Evolutionary conservation across 805 yeast species (phyloP), one percentile per base, ranked within the genome.

Genomic region (Pichia eremophila): DNA sequence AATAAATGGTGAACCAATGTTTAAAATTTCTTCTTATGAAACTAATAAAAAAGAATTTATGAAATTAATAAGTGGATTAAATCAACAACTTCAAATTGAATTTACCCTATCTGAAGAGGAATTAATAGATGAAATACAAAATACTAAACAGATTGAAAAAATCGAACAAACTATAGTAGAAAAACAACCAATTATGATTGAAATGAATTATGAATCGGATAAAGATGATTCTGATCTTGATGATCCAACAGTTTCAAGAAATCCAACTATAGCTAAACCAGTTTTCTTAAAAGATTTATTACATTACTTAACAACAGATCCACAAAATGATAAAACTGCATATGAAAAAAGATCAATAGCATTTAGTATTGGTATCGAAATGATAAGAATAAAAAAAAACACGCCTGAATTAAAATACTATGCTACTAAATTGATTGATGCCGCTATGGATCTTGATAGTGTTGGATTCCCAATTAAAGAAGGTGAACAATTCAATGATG

Each of bases 251-350:
- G 49, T 73, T 4, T 64, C 65, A 1, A 56, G 64, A 14, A 58
- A 60, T 8, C 60, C 62, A 2, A 65, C 60, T 6, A 67, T 77
- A 0, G 58, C 71, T 0, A 62, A 67, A 2, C 89, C 88, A 0
- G 71, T 86, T 2, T 91, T 87, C 56, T 64, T 91, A 38, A 81
- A 84, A 53, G 95, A 88, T 51, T 65, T 90, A 19, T 57, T 87
- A 5, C 63, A 67, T 14, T 84, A 82, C 54, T 67, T 84, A 17
- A 66, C 67, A 11, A 68, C 71, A 0, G 74, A 74, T 29, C 59
- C 66, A 2, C 64, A 69, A 5, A 70, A 69, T 18, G 72, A 72
- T 41, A 62, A 69, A 3, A 70, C 66, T 42, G 79, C 72, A 14
- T 78, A 58, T 54, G 81, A 70, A 53, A 77, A 68, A 68, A 78